Evolutionary conservation across 352 stramenopile genomes (phyloP).

Genomic region (Pythium rhizo-oryzae): DNA sequence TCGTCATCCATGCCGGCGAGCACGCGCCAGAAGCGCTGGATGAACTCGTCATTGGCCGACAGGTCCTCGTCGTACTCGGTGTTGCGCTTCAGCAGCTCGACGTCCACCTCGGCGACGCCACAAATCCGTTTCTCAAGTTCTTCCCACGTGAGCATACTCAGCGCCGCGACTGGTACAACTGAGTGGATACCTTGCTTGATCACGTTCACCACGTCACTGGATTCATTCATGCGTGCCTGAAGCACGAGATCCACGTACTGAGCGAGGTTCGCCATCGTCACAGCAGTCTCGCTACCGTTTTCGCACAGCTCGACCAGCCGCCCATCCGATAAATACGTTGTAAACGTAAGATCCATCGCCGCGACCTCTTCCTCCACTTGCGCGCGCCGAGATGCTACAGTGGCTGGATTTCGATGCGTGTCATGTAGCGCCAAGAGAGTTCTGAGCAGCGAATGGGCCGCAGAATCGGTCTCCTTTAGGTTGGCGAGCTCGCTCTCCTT

Average conservation of each 20-base stretch:
- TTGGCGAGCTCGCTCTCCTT: slow-evolving; percentile 41
- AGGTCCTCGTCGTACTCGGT: slow-evolving; percentile 88
- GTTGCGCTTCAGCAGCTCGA: slow-evolving; percentile 68
- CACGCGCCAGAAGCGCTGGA: slow-evolving; percentile 83
- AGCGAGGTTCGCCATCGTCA: slow-evolving; percentile 53
- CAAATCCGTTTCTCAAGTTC: slow-evolving; percentile 80
- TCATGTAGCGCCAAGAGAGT: slow-evolving; percentile 40
- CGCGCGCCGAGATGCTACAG: neutral
- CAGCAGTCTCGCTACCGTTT: slow-evolving; percentile 35
- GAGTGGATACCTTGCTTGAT: slow-evolving; percentile 77
- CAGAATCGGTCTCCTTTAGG: slow-evolving; percentile 71
- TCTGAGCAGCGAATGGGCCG: slow-evolving; percentile 56
- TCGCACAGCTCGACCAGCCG: slow-evolving; percentile 46
- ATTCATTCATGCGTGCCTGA: slow-evolving; percentile 43
- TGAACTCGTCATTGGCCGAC: slow-evolving; percentile 57
- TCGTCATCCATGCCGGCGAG: slow-evolving; percentile 58
- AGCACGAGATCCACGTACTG: slow-evolving; percentile 56
- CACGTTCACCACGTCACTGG: slow-evolving; percentile 55
- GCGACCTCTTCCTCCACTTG: slow-evolving; percentile 50
- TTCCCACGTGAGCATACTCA: slow-evolving; percentile 60
- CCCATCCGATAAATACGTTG: slow-evolving; percentile 72
- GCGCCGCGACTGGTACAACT: slow-evolving; percentile 67
- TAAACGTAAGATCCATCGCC: slow-evolving; percentile 77
- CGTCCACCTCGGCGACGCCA: slow-evolving; percentile 71
- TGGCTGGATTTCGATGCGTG: slow-evolving; percentile 19